Evolutionary conservation across 2,329 filamentous ascomycete species (phyloP).

Genomic region (Paracamarosporium sp.): DNA sequence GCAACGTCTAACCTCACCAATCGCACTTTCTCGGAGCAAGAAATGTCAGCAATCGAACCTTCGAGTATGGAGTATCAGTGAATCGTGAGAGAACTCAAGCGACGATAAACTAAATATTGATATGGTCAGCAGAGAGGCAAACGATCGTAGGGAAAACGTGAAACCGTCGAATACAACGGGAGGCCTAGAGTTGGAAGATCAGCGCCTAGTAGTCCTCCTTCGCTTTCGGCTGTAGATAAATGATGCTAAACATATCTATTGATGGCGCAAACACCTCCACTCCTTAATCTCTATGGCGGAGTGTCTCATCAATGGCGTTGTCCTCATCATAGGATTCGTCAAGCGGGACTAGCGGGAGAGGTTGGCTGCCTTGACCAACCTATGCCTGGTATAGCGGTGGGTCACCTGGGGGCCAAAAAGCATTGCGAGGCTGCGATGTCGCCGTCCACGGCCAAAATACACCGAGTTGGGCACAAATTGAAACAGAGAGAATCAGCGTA

Average conservation of each 20-base stretch:
- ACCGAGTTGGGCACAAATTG: not conserved
- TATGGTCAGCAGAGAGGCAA: not conserved
- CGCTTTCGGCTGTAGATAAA: not conserved
- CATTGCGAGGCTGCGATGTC: not conserved
- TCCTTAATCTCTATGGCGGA: not conserved
- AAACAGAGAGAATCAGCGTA: not conserved
- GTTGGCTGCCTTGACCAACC: not conserved
- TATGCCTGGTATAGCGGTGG: not conserved
- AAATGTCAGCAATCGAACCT: not conserved
- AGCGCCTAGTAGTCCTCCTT: not conserved
- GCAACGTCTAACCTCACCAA: not conserved
- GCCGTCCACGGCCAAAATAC: not conserved
- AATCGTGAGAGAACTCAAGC: not conserved
- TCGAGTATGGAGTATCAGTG: not conserved
- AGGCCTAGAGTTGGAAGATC: not conserved
- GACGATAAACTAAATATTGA: not conserved
- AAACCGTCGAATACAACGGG: not conserved
- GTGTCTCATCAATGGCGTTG: not conserved
- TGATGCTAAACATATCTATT: slow-evolving; percentile 1
- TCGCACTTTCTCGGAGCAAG: not conserved
- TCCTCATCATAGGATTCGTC: slow-evolving; percentile 1
- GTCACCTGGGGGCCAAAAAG: slow-evolving; percentile 3
- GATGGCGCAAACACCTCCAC: not conserved
- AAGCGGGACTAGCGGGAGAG: not conserved
- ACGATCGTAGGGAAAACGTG: not conserved